Evolutionary conservation across 208 protist genomes (phyloP).

Genomic region (Polymyxa betae): DNA sequence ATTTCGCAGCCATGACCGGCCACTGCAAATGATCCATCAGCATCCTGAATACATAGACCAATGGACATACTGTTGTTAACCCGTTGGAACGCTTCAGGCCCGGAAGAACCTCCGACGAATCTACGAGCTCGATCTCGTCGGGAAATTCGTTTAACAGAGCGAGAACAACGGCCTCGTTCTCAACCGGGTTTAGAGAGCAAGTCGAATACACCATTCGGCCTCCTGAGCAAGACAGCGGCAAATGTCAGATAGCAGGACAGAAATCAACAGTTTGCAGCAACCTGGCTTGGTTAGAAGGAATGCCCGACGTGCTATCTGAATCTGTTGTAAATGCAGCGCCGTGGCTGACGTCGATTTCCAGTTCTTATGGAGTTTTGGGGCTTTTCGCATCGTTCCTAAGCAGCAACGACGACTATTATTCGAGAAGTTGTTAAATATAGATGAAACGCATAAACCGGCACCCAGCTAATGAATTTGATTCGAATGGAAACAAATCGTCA

Average conservation of each 20-base stretch:
- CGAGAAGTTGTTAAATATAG: no score
- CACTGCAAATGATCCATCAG: background rate
- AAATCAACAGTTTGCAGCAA: background rate
- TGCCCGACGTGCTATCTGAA: conserved; percentile 81
- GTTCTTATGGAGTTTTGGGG: conserved; percentile 77
- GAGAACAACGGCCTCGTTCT: conserved; percentile 91
- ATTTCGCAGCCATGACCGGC: background rate
- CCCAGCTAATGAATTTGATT: background rate
- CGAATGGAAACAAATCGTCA: background rate
- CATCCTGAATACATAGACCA: background rate
- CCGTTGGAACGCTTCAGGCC: conserved; percentile 6
- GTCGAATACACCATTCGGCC: conserved; percentile 93
- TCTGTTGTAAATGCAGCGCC: conserved; percentile 82
- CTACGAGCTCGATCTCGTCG: conserved; percentile 67
- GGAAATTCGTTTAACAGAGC: conserved; percentile 80
- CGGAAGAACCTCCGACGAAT: conserved; percentile 4
- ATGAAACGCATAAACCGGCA: no score
- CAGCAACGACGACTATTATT: no score
- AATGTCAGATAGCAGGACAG: background rate
- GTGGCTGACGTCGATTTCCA: conserved; percentile 84
- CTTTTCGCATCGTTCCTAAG: conserved; percentile 85
- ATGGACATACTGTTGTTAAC: background rate
- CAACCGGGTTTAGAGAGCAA: conserved; percentile 92
- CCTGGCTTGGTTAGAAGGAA: conserved; percentile 79
- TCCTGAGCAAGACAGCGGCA: conserved; percentile 63